Evolutionary conservation across 2,329 filamentous ascomycete species (phyloP), one percentile per base, ranked within the genome.

Genomic region (Seiridium cupressi): DNA sequence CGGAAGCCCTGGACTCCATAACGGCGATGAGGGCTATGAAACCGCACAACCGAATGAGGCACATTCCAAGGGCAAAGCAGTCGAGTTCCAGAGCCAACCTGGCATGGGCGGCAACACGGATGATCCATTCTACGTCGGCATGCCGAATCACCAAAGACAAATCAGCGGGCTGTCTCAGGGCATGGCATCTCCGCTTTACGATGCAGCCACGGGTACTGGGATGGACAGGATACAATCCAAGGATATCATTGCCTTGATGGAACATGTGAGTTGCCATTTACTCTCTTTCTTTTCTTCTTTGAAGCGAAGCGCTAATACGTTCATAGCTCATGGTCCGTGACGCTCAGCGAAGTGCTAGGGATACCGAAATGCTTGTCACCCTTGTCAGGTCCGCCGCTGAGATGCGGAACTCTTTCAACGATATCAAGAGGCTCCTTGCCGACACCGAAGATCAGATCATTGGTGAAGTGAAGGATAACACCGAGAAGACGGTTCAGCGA

Each of bases 201-300:
- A 99, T 72, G 88, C 91, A 61, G 85, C 93, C 3, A 96, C 91
- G 1, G 94, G 94, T 57, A 88, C 87, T 63, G 93, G 93, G 40
- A 90, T 97, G 57, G 93, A 98, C 66, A 85, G 89, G 53, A 98
- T 99, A 56, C 90, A 98, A 73, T 97, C 93, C 51, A 95, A 96
- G 77, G 95, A 99, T 70, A 96, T 99, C 68, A 90, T 99, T 64
- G 92, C 94, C 32, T 80, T 99, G 62, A 99, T 99, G 95, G 94
- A 99, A 72, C 95, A 99, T 75, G 85, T 89, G 77, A 81, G 86
- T 80, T 55, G 51, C 60, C 59, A 9, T 51, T 34, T 26, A 26
- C 18, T 26, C 18, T 26, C 18, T 26, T 26, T 5, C 48, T 44
- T 61, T 7, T 35, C 38, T 6, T 34, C 4, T 26, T n/a, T 49